Base-by-base conservation (phyloP, 176 grass and related monocot species). In the sorghum (Sorghum bicolor) region DNA sequence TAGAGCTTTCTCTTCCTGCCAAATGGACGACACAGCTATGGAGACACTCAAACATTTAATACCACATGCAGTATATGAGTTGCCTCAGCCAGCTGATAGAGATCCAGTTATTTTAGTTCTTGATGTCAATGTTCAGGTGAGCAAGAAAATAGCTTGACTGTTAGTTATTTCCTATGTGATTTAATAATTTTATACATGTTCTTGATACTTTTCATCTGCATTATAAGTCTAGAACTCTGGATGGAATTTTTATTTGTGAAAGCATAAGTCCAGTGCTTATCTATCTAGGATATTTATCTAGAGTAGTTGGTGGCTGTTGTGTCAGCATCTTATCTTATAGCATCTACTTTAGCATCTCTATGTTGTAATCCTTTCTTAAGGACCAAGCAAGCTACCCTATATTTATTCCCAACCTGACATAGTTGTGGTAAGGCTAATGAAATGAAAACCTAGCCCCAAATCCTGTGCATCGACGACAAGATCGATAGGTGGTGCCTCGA, bases 71-170 rank as follows among this genome's bases (percentile, higher is more conserved):
- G 15, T 73, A 10, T 60, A 32, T 73, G 69, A 80, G 70, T 58
- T 83, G n/a, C 19, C 67, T 48, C 63, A 85, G 73, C 43, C 76
- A 81, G 44, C 77, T 65, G 44, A 91, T 68, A 91, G 93, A 90
- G 81, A 78, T 72, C 96, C 95, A 33, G 79, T 94, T 19, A 97
- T 97, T 91, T 87, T 97, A 55, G 84, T 94, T 37, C 78, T 97
- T 63, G 96, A 98, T 87, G 85, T 77, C n/a, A 76, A 92, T 53
- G 87, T 98, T 80, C 93, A 98, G 93, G 91, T 98, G 44, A 88
- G 62, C 52, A 81, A 43, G 75, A 70, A 64, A 29, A 64, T 61
- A 79, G 41, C 60, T 47, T 77, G 24, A 70, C n/a, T 63, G 32
- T 26, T 36, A 31, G 17, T 2, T 64, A 50, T 69, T 36, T 83